These are phyloP conservation scores for Penicillium concentricum DNA, from an alignment of 2,329 filamentous ascomycete species.

Conservation along the genomic window DNA sequence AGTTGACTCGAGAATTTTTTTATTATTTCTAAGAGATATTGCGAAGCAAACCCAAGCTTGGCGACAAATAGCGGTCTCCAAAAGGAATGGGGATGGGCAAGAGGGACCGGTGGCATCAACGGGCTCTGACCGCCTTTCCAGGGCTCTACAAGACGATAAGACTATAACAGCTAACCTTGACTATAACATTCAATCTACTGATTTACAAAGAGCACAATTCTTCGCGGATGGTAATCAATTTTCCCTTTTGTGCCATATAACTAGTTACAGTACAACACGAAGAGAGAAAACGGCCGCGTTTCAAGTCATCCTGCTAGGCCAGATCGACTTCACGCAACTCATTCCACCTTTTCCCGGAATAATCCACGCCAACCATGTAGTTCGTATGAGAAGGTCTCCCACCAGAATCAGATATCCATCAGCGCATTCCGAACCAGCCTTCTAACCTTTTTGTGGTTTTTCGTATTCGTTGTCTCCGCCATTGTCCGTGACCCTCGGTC, in stretches of 20 bases:
- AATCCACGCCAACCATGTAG: conserved; percentile 11
- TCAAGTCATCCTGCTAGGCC: not conserved
- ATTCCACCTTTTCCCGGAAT: conserved; percentile 6
- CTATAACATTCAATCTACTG: no score
- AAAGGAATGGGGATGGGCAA: not conserved
- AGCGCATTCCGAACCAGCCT: conserved; percentile 16
- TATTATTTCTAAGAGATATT: not conserved
- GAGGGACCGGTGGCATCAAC: conserved; percentile 23
- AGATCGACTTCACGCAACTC: conserved; percentile 9
- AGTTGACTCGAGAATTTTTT: conserved; percentile 6
- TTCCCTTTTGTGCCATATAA: conserved; percentile 18
- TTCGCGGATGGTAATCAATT: conserved; percentile 24
- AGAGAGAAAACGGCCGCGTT: conserved; percentile 20
- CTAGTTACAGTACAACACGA: conserved; percentile 23
- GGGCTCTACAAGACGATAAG: no score
- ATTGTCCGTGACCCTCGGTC: conserved; percentile 14
- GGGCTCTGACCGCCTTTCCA: conserved; percentile 22
- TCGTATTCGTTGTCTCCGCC: conserved; percentile 15
- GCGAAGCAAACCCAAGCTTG: not conserved
- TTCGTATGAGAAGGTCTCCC: conserved; percentile 16
- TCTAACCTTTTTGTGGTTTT: conserved; percentile 29
- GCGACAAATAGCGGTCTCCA: conserved; percentile 8
- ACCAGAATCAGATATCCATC: conserved; percentile 10
- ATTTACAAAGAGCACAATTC: not conserved
- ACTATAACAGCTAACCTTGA: no score